phyloP scores from a whole-genome alignment of 2,329 filamentous ascomycete species.

The Periglandula ipomoeae region DNA sequence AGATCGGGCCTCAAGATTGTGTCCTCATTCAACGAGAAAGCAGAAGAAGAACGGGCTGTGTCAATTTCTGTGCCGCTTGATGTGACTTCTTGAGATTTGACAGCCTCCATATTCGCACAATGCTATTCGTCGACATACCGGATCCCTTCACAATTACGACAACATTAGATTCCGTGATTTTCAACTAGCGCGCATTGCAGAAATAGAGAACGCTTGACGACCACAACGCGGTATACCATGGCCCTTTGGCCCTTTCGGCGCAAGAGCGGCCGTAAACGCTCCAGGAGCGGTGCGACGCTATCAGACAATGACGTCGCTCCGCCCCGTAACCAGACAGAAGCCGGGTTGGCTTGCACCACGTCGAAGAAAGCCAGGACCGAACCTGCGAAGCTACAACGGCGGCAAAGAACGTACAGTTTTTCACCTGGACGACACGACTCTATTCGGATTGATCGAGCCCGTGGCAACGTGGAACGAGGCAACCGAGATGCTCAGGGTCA shows the following conservation, averaged over 20 bases:
- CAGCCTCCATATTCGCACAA: conserved; percentile 4
- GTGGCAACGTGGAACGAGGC: conserved; percentile 1
- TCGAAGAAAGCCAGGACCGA: conserved; percentile 34
- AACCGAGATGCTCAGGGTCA: conserved; percentile 10
- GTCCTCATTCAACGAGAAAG: neutral
- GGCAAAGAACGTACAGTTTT: conserved; percentile 49
- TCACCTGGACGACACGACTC: conserved; percentile 50
- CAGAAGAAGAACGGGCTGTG: neutral
- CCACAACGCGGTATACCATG: conserved; percentile 38
- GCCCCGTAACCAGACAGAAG: conserved; percentile 27
- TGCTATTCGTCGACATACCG: conserved; percentile 7
- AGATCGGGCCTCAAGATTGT: neutral
- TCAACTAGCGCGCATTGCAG: conserved; percentile 3
- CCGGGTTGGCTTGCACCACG: conserved; percentile 14
- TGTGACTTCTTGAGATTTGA: neutral
- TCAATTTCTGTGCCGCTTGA: neutral
- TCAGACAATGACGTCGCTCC: conserved; percentile 39
- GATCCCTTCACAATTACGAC: neutral
- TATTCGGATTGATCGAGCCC: conserved; percentile 30
- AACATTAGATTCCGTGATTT: neutral
- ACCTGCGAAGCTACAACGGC: conserved; percentile 38
- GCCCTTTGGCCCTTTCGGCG: conserved; percentile 77
- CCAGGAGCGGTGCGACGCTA: conserved; percentile 43
- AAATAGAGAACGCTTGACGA: neutral
- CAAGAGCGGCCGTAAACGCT: conserved; percentile 56